These are phyloP conservation scores for Aphanoascus verrucosus DNA, from an alignment of 2,329 filamentous ascomycete species.

Conservation along the genomic window DNA sequence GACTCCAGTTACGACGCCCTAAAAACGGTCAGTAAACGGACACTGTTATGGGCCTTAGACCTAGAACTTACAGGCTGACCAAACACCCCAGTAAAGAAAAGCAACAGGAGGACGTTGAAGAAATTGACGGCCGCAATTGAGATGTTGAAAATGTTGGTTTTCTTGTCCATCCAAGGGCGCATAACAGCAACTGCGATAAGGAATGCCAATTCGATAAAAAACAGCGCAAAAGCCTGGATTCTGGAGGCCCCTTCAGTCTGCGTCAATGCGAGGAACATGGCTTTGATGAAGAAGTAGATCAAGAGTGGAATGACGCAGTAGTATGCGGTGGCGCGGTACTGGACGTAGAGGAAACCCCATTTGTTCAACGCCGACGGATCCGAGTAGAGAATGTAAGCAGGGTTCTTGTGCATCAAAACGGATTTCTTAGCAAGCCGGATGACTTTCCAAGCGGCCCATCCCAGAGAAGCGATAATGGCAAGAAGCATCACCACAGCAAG, in stretches of 20 bases:
- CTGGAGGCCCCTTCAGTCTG: constrained; percentile 51
- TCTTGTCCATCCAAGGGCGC: constrained; percentile 97
- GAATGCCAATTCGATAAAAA: constrained; percentile 70
- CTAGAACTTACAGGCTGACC: constrained; percentile 55
- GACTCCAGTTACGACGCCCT: constrained; percentile 70
- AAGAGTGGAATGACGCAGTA: constrained; percentile 82
- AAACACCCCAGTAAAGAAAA: constrained; percentile 82
- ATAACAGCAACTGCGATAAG: constrained; percentile 69
- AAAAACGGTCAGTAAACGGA: constrained; percentile 11
- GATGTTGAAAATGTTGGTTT: constrained; percentile 94
- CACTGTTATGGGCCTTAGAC: neutral
- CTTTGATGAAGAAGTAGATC: constrained; percentile 71
- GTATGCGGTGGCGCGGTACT: constrained; percentile 90
- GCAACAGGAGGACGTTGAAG: constrained; percentile 74
- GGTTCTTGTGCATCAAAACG: constrained; percentile 85
- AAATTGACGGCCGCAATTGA: constrained; percentile 84
- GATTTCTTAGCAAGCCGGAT: constrained; percentile 80
- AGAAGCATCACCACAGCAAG: constrained; percentile 83
- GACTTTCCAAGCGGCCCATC: constrained; percentile 82
- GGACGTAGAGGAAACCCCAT: constrained; percentile 96
- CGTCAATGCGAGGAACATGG: constrained; percentile 73
- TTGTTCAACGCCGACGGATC: constrained; percentile 91
- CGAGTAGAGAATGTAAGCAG: constrained; percentile 92
- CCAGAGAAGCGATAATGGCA: constrained; percentile 64
- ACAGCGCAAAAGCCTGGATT: constrained; percentile 68